Percentiles rank a stretch among this genome's conserved stretches.
Evolutionary conservation across 2,329 filamentous ascomycete species (phyloP).

Genomic region (Corinectria fuckeliana): DNA sequence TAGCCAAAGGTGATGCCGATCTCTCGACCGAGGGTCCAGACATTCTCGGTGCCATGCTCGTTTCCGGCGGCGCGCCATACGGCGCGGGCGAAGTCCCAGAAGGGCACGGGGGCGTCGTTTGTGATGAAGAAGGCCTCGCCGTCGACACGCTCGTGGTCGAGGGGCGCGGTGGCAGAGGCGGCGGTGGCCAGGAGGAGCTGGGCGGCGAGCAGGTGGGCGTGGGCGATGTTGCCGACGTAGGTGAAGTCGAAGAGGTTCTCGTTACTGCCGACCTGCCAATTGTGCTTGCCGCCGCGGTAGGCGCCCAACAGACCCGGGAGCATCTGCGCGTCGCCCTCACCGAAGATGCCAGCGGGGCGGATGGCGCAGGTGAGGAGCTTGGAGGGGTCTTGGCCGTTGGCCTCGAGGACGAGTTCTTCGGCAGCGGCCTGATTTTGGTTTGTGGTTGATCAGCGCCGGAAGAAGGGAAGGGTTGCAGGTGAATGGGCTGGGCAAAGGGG

Average conservation of each 20-base stretch:
- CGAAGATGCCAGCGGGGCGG: constrained; percentile 88
- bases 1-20: constrained; percentile 60
- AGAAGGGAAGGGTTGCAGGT: too few relatives aligned
- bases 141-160: constrained; percentile 76
- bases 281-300: constrained; percentile 71
- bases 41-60: constrained; percentile 57
- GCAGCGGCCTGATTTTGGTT: constrained; percentile 67
- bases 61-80: constrained; percentile 73
- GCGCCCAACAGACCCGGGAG: constrained; percentile 77
- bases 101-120: constrained; percentile 87
- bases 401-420: constrained; percentile 79
- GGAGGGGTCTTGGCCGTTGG: constrained; percentile 67
- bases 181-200: constrained; percentile 70
- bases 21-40: constrained; percentile 61
- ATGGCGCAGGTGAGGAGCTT: constrained; percentile 79
- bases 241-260: constrained; percentile 70
- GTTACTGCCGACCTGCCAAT: constrained; percentile 79
- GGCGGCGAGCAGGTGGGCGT: constrained; percentile 84
- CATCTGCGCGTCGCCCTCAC: constrained; percentile 82
- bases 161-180: constrained; percentile 63
- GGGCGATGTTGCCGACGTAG: constrained; percentile 68
- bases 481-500: not conserved
- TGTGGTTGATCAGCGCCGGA: not conserved
- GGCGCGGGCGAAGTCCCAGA: constrained; percentile 85
- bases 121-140: constrained; percentile 91